These are phyloP conservation scores for Erodium trifolium DNA, from an alignment of 441 rosid genomes.

Conservation along the genomic window DNA sequence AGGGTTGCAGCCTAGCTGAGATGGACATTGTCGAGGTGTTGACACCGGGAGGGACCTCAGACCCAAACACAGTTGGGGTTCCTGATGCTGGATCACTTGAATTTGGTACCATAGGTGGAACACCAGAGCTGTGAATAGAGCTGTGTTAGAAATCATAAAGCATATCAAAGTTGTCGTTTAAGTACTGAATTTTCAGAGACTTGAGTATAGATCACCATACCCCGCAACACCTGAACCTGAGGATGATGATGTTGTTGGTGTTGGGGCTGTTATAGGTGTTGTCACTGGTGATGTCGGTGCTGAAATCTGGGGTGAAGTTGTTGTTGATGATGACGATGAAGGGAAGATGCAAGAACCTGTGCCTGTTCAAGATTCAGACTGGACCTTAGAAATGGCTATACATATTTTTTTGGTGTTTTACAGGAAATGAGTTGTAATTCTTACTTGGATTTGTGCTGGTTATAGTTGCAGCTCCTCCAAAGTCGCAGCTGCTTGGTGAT, in stretches of 20 bases:
- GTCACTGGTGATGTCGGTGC: constrained; percentile 21
- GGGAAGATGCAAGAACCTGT: constrained; percentile 72
- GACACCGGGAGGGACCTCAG: constrained; percentile 39
- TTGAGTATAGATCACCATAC: constrained; percentile 26
- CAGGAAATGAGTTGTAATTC: constrained; percentile 14
- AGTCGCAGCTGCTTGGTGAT: constrained; percentile 71
- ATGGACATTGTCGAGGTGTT: constrained; percentile 39
- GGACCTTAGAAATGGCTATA: constrained; percentile 7
- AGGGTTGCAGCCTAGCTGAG: constrained; percentile 31
- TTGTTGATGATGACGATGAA: constrained; percentile 37
- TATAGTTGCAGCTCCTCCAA: constrained; percentile 63
- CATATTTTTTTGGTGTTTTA: constrained; percentile 3
- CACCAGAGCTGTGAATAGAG: constrained; percentile 40
- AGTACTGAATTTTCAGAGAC: constrained; percentile 9
- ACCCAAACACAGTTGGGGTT: constrained; percentile 37
- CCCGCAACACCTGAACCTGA: constrained; percentile 38
- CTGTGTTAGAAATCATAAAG: neutral
- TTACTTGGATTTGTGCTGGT: constrained; percentile 75
- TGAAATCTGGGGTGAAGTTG: constrained; percentile 24
- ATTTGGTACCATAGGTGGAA: constrained; percentile 57
- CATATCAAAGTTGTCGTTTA: neutral
- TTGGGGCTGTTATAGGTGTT: constrained; percentile 5
- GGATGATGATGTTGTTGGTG: constrained; percentile 20
- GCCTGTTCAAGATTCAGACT: constrained; percentile 36
- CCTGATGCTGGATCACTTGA: constrained; percentile 48